Conservation (phyloP, 1,284 basidiomycete species). For the Pseudozyma hubeiensis region DNA sequence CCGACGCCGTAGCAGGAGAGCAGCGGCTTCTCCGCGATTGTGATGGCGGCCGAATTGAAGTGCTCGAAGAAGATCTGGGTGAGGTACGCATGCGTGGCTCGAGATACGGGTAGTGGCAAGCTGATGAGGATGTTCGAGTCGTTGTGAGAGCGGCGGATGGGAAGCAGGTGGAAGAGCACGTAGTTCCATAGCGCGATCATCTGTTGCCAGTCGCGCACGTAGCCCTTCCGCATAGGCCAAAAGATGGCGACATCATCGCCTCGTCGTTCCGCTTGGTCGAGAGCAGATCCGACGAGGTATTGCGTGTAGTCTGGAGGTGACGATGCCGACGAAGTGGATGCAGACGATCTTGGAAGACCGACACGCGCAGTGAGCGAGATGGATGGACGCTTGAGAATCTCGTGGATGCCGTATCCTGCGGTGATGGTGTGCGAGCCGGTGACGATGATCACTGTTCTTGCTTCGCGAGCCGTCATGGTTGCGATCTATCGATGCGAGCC, state of each 20-base stretch:
- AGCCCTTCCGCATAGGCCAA: slow-evolving; percentile 85
- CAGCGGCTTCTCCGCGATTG: slow-evolving; percentile 84
- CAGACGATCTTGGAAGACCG: slow-evolving; percentile 34
- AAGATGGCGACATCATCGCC: slow-evolving; percentile 80
- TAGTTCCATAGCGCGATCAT: slow-evolving; percentile 91
- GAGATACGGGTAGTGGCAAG: slow-evolving; percentile 78
- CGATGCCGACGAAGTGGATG: slow-evolving; percentile 22
- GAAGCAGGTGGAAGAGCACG: slow-evolving; percentile 80
- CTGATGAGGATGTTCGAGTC: slow-evolving; percentile 86
- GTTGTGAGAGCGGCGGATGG: slow-evolving; percentile 84
- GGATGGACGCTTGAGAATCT: slow-evolving; percentile 80
- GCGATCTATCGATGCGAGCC: not conserved
- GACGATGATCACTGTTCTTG: slow-evolving; percentile 82
- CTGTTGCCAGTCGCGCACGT: slow-evolving; percentile 85
- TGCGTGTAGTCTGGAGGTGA: slow-evolving; percentile 67
- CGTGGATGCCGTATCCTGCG: slow-evolving; percentile 82
- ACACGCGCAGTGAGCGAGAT: slow-evolving; percentile 71
- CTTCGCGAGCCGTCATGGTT: slow-evolving; percentile 75
- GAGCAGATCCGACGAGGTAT: slow-evolving; percentile 84
- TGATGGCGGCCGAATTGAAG: slow-evolving; percentile 90
- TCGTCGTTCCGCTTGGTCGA: slow-evolving; percentile 81
- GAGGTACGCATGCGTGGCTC: slow-evolving; percentile 78
- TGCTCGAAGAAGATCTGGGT: slow-evolving; percentile 92
- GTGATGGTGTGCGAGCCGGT: slow-evolving; percentile 80
- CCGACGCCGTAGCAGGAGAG: slow-evolving; percentile 86